Percentiles rank a stretch among this genome's conserved stretches.
Evolutionary conservation across 306 rosid species (phyloP).

Genomic region (Medicago arabica): DNA sequence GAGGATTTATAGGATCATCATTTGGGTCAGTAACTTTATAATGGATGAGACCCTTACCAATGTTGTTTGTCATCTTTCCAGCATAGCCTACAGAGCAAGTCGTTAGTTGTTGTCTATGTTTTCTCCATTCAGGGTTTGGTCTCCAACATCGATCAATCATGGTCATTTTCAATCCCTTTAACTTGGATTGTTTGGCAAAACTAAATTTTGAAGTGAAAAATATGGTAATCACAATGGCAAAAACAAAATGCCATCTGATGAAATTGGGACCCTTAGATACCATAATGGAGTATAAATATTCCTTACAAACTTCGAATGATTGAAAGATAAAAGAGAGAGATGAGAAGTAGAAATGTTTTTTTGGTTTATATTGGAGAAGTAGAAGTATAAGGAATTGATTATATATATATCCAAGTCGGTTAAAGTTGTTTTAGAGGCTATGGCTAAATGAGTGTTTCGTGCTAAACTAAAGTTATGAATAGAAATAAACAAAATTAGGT

Average conservation of each 20-base stretch:
- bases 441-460: not conserved
- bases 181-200: constrained; percentile 23
- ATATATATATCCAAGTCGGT: constrained; percentile 19
- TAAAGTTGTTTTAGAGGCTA: constrained; percentile 37
- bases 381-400: not conserved
- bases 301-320: not conserved
- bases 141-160: constrained; percentile 51
- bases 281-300: not conserved
- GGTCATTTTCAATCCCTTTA: constrained; percentile 35
- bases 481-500: no score
- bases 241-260: not conserved
- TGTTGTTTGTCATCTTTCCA: constrained; percentile 44
- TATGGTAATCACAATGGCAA: constrained; percentile 1
- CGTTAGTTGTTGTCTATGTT: constrained; percentile 34
- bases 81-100: constrained; percentile 41
- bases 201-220: constrained; percentile 21
- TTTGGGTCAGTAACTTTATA: constrained; percentile 45
- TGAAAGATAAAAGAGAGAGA: not conserved
- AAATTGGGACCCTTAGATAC: not conserved
- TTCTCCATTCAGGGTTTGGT: constrained; percentile 39
- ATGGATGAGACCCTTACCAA: constrained; percentile 38
- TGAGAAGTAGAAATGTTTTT: not conserved
- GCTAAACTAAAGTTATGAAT: constrained; percentile 3
- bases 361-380: not conserved
- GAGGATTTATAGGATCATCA: constrained; percentile 41